A percentile compares a stretch with the other conserved stretches of the same genome.
Evolutionary conservation across 2,329 filamentous ascomycete species (phyloP).

Genomic region (Pseudogymnoascus destructans): DNA sequence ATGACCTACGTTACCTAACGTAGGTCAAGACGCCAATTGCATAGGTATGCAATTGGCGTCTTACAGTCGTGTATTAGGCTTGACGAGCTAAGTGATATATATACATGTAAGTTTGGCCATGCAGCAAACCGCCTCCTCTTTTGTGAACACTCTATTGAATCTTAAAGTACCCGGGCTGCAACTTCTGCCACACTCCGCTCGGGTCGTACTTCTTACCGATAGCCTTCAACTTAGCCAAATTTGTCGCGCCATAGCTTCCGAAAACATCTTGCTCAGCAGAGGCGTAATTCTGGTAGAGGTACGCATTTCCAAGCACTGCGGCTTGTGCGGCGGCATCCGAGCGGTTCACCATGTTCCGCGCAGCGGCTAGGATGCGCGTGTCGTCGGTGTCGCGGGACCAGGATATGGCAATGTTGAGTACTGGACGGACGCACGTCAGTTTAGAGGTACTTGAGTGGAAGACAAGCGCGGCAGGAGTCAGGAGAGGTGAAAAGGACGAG

Average conservation of each 20-base stretch:
- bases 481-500: conserved; percentile 17
- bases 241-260: conserved; percentile 26
- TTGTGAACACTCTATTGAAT: conserved; percentile 15
- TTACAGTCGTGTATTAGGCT: background rate
- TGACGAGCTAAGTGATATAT: background rate
- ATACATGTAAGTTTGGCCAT: background rate
- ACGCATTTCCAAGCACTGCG: conserved; percentile 27
- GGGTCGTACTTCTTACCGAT: conserved; percentile 22
- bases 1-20: too few species aligned
- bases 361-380: conserved; percentile 22
- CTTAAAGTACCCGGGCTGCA: conserved; percentile 32
- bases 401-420: conserved; percentile 19
- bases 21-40: background rate
- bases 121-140: background rate
- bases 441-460: conserved; percentile 15
- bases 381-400: conserved; percentile 27
- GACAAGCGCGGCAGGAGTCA: conserved; percentile 17
- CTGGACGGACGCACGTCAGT: background rate
- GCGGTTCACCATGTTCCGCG: conserved; percentile 21
- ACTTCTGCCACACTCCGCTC: conserved; percentile 19
- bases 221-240: conserved; percentile 21
- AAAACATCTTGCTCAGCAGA: conserved; percentile 27
- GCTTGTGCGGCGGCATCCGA: conserved; percentile 23
- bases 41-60: background rate
- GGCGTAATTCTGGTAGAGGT: conserved; percentile 32